These are phyloP conservation scores for Viola pubescens DNA, from an alignment of 441 rosid species.

Conservation along the genomic window DNA sequence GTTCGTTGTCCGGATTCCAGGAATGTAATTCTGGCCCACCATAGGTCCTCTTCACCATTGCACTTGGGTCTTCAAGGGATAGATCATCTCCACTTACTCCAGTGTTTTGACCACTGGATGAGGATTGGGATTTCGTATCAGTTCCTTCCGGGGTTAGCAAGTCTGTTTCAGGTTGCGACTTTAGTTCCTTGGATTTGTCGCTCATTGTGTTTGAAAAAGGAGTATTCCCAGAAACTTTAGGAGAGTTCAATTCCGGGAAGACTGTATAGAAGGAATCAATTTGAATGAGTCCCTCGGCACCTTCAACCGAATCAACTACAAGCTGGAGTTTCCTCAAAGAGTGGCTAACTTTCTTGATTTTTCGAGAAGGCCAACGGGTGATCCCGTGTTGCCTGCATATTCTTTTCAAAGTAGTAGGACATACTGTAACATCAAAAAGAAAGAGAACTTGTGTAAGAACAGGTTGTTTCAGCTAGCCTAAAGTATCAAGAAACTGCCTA, in stretches of 20 bases:
- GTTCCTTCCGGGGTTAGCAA: conserved; percentile 7
- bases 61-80: conserved; percentile 27
- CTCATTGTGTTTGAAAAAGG: conserved; percentile 1
- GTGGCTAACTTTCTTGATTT: conserved; percentile 17
- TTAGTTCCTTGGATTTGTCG: conserved; percentile 5
- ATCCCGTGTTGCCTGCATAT: conserved; percentile 23
- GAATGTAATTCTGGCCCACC: conserved; percentile 33
- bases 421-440: conserved; percentile 23
- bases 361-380: conserved; percentile 19
- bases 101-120: conserved; percentile 24
- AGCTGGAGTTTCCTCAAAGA: conserved; percentile 19
- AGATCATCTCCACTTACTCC: conserved; percentile 22
- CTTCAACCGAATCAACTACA: conserved; percentile 22
- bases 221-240: conserved; percentile 9
- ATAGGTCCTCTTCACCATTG: conserved; percentile 31
- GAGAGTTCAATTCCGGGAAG: conserved; percentile 26
- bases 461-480: not conserved
- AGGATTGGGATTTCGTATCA: conserved; percentile 19
- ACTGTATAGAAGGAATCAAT: conserved; percentile 26
- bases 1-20: conserved; percentile 28
- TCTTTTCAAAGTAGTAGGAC: conserved; percentile 39
- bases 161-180: conserved; percentile 14
- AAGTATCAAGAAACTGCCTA: not conserved
- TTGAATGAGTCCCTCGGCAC: conserved; percentile 26
- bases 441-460: not conserved